Base-by-base conservation (phyloP, 179 eudicot genomes). In the Drosera spatulata region DNA sequence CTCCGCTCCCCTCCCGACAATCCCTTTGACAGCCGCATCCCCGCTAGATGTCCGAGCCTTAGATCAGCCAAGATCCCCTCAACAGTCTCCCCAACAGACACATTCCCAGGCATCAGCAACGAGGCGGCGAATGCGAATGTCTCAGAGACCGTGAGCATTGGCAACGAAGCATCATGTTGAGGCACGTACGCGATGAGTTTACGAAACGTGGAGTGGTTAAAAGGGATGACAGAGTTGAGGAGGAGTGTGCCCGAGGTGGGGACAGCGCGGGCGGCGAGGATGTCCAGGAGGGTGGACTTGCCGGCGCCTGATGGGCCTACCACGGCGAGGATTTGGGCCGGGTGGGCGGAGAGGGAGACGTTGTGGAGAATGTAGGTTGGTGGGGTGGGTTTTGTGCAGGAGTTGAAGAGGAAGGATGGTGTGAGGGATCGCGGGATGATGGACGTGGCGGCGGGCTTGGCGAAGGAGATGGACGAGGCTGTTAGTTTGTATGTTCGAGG, bases 231-330 rank as follows among this genome's bases (percentile, higher is more conserved):
- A 65, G 83, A 73, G 69, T 93, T 86, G 51, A 93, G 82, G 67
- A 69, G 75, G 53, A 93, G 82, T 53, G 73, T 41, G 66, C 95
- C 99, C 51, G 66, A 14, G 0, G 85, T 56, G 0, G 95, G 83
- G 61, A 84, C 44, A 5, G 88, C 84, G 51, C 82, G 65, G 8
- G 90, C 79, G 11, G 99, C 89, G 2, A 93, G 75, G 56, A 93
- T 93, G 79, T 84, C 89, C 33, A 93, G 90, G 9, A 93, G 79
- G 42, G 90, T 84, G 53, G 96, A 88, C 70, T 93, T 93, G 5
- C 96, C 96, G 41, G 99, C 95, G 3, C 98, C 98, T 8, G 96
- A 88, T 0, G 98, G 96, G 58, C 99, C 99, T 3, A 86, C 90
- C 5, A 93, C 67, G 71, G 95, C 99, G 2, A 93, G 84, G 68